These are phyloP conservation scores for Coemansia sp. DNA, from an alignment of 192 early-diverging fungal species.

Conservation along the genomic window DNA sequence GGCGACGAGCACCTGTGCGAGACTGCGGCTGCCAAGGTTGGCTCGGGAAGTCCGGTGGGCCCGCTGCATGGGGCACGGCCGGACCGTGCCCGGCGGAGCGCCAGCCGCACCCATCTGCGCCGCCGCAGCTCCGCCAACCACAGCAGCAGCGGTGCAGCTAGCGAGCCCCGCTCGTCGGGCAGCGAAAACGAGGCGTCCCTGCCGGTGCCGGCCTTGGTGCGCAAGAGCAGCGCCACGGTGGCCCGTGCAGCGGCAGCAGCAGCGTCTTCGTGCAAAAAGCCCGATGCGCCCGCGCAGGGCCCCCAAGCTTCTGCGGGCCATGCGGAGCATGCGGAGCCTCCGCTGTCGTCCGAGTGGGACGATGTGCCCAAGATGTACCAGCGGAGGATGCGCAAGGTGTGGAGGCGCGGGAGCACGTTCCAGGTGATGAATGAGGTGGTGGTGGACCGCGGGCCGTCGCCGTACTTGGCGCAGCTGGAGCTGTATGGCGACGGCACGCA, in stretches of 20 bases:
- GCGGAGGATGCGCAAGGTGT: slow-evolving; percentile 49
- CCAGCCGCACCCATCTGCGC: slow-evolving; percentile 11
- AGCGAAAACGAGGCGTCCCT: not conserved
- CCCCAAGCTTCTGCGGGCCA: not conserved
- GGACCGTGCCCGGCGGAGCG: not conserved
- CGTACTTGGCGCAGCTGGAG: slow-evolving; percentile 85
- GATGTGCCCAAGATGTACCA: slow-evolving; percentile 55
- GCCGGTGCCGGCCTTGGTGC: slow-evolving; percentile 4
- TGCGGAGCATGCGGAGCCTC: slow-evolving; percentile 1
- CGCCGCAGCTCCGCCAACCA: slow-evolving; percentile 9
- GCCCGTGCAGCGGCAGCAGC: slow-evolving; percentile 3
- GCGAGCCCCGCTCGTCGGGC: slow-evolving; percentile 4
- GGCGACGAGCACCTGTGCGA: slow-evolving; percentile 24
- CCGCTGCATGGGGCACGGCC: not conserved
- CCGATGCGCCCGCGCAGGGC: not conserved
- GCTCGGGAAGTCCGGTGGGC: not conserved
- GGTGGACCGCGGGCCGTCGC: slow-evolving; percentile 89
- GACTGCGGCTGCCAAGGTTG: slow-evolving; percentile 7
- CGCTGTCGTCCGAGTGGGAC: slow-evolving; percentile 45
- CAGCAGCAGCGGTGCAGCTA: not conserved
- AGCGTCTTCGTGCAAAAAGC: not conserved
- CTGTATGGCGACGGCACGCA: slow-evolving; percentile 84
- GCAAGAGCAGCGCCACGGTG: slow-evolving; percentile 4
- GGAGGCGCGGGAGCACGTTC: slow-evolving; percentile 66
- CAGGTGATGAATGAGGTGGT: slow-evolving; percentile 94